Evolutionary conservation across 352 stramenopile species (phyloP).

Genomic region (Phytophthora sansomeana): DNA sequence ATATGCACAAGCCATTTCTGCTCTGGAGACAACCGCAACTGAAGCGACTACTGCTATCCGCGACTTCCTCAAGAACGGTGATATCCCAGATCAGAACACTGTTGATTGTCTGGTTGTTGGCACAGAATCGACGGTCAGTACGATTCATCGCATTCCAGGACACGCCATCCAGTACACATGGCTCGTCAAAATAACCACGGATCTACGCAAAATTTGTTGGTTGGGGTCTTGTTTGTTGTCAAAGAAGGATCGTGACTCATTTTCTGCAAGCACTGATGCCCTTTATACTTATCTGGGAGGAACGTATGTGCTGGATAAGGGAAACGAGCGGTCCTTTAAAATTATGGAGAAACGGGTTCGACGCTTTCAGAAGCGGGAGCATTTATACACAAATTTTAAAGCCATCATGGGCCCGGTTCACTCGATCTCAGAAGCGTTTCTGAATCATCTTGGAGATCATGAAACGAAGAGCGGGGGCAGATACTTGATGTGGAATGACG

Average conservation of each 20-base stretch:
- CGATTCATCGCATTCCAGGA: background rate
- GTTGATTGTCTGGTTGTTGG: background rate
- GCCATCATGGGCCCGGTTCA: constrained; percentile 10
- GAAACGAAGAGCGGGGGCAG: background rate
- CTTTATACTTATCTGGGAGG: background rate
- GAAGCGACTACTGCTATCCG: constrained; percentile 1
- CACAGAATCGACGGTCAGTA: constrained; percentile 5
- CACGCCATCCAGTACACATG: constrained; percentile 11
- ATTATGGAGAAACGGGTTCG: constrained; percentile 12
- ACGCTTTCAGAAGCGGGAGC: background rate
- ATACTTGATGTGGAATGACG: background rate
- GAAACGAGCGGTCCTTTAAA: constrained; percentile 13
- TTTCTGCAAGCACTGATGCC: background rate
- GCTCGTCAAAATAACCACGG: background rate
- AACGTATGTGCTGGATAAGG: constrained; percentile 3
- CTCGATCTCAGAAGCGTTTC: constrained; percentile 15
- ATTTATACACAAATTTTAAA: background rate
- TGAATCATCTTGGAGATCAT: constrained; percentile 1
- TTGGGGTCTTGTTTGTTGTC: background rate
- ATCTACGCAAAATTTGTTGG: background rate
- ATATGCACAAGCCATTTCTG: background rate
- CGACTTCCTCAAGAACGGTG: background rate
- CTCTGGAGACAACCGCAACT: constrained; percentile 11
- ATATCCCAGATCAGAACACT: background rate
- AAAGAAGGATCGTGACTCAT: background rate